A percentile compares a stretch with the other conserved stretches of the same genome.
Evolutionary conservation across 1,139 yeast species (phyloP).

Genomic region (Debaryomyces singareniensis): DNA sequence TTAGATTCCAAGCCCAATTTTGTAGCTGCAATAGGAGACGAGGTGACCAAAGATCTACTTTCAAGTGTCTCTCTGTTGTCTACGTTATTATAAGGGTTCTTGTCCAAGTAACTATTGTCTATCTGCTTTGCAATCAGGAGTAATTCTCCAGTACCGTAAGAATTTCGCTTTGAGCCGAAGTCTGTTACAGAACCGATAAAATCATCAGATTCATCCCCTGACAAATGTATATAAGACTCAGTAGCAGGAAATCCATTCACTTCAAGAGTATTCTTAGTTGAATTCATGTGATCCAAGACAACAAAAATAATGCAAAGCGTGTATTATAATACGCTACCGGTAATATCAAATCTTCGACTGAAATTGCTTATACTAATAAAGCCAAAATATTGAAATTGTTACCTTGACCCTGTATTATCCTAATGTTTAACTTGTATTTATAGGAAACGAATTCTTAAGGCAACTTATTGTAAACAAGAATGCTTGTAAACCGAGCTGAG

Average conservation of each 20-base stretch:
- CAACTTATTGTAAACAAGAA: slow-evolving; percentile 14
- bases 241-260: slow-evolving; percentile 20
- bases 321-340: too few species aligned
- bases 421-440: too few species aligned
- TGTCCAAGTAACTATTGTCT: not conserved
- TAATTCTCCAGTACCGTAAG: not conserved
- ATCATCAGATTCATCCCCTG: slow-evolving; percentile 15
- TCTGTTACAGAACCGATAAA: not conserved
- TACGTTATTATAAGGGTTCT: too few species aligned
- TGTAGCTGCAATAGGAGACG: too few species aligned
- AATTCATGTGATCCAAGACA: slow-evolving; percentile 5
- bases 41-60: too few species aligned
- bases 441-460: not conserved
- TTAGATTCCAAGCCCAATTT: too few species aligned
- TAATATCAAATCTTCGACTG: too few species aligned
- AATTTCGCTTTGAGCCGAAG: not conserved
- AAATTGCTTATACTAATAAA: too few species aligned
- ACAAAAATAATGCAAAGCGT: too few species aligned
- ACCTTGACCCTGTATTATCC: too few species aligned
- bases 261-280: slow-evolving; percentile 8
- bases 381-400: not conserved
- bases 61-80: too few species aligned
- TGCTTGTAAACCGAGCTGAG: slow-evolving; percentile 1
- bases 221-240: slow-evolving; percentile 24
- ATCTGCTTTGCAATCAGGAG: not conserved